A percentile compares a stretch with the other conserved stretches of the same genome.
Conservation (phyloP, 2,329 filamentous ascomycete genomes). For the Cercospora sesami region DNA sequence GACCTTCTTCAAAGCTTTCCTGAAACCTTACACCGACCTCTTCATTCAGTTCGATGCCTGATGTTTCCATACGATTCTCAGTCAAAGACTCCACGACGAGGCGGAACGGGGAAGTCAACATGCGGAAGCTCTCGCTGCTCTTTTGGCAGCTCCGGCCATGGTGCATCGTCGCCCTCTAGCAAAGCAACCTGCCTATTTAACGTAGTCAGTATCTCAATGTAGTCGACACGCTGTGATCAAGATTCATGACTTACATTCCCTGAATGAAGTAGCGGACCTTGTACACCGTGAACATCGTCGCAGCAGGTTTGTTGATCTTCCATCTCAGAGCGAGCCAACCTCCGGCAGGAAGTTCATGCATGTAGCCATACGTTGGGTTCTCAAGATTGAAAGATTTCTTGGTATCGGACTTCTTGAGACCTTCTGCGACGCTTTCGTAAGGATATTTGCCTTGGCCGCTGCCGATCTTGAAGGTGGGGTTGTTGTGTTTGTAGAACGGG, state of each 20-base stretch:
- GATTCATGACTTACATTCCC: conserved; percentile 23
- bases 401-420: neutral
- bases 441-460: conserved; percentile 18
- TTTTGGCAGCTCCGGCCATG: conserved; percentile 23
- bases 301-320: conserved; percentile 24
- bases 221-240: neutral
- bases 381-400: conserved; percentile 16
- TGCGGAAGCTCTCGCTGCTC: conserved; percentile 21
- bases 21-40: neutral
- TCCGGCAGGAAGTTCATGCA: conserved; percentile 25
- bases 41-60: neutral
- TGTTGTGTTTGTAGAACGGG: conserved; percentile 29
- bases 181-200: conserved; percentile 15
- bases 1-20: neutral
- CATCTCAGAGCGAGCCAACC: conserved; percentile 27
- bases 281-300: conserved; percentile 28
- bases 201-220: neutral
- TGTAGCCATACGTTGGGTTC: conserved; percentile 21
- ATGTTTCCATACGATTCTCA: neutral
- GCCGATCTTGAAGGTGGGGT: conserved; percentile 24
- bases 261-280: conserved; percentile 25
- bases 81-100: conserved; percentile 26
- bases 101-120: conserved; percentile 25
- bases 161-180: conserved; percentile 25
- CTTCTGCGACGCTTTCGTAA: conserved; percentile 15